phyloP scores from a whole-genome alignment of 164 flowering plant genomes.

The Macadamia integrifolia region DNA sequence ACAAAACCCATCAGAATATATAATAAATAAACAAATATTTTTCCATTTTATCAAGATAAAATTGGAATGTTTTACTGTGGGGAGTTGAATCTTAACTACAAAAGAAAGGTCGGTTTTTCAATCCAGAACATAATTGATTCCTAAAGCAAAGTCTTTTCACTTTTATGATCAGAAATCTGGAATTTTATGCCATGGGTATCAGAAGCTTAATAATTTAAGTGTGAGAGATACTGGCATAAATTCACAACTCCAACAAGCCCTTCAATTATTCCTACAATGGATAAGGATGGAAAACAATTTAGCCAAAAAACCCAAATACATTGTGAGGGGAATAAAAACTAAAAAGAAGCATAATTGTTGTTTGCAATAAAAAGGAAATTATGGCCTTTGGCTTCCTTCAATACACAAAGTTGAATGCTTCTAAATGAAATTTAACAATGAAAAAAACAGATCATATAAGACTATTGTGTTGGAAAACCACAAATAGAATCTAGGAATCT shows the following conservation, averaged over 20 bases:
- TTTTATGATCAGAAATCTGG: slow-evolving; percentile 11
- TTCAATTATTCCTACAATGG: slow-evolving; percentile 22
- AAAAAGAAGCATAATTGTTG: not conserved
- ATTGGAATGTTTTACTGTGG: not conserved
- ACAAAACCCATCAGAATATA: not conserved
- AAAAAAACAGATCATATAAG: too few relatives aligned
- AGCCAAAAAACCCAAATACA: not conserved
- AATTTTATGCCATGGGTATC: slow-evolving; percentile 23
- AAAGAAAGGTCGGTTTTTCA: not conserved
- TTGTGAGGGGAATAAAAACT: not conserved
- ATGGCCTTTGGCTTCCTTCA: too few relatives aligned
- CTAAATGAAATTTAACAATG: too few relatives aligned
- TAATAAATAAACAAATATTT: not conserved
- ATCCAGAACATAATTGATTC: slow-evolving; percentile 7
- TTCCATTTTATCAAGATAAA: not conserved
- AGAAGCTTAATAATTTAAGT: slow-evolving; percentile 17
- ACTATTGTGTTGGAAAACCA: too few relatives aligned
- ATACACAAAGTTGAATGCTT: too few relatives aligned
- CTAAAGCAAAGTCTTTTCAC: not conserved
- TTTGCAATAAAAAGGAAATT: not conserved
- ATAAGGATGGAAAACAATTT: slow-evolving; percentile 10
- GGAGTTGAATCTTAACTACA: not conserved
- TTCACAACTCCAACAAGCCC: slow-evolving; percentile 19
- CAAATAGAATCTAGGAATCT: too few relatives aligned
- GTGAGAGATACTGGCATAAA: slow-evolving; percentile 32